Evolutionary conservation across 2,329 filamentous ascomycete genomes (phyloP).

Genomic region (Hyphodiscus sp.): DNA sequence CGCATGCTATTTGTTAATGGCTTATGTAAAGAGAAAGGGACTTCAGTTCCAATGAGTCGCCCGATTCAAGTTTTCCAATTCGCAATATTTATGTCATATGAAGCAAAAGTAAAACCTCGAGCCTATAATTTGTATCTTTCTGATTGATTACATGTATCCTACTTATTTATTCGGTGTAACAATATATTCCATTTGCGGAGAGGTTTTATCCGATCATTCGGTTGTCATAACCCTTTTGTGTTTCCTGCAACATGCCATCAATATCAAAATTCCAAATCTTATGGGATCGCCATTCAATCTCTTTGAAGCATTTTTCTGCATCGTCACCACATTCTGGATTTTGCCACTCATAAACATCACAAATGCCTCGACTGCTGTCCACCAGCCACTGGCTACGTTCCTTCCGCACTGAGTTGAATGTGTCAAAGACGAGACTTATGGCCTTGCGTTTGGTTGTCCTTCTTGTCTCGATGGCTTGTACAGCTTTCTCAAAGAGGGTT

Average conservation of each 20-base stretch:
- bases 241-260: slow-evolving; percentile 6
- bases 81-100: too few relatives aligned
- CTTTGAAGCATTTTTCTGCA: slow-evolving; percentile 22
- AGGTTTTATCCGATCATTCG: too few relatives aligned
- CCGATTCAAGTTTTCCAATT: too few relatives aligned
- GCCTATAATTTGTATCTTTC: too few relatives aligned
- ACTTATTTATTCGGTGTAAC: too few relatives aligned
- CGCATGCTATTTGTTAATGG: too few relatives aligned
- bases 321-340: slow-evolving; percentile 20
- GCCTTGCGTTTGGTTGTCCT: slow-evolving; percentile 7
- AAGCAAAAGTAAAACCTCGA: too few relatives aligned
- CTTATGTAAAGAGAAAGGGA: too few relatives aligned
- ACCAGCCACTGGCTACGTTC: slow-evolving; percentile 34
- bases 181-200: too few relatives aligned
- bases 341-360: slow-evolving; percentile 31
- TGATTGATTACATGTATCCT: too few relatives aligned
- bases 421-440: slow-evolving; percentile 29
- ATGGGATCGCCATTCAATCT: slow-evolving; percentile 11
- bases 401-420: slow-evolving; percentile 33
- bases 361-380: slow-evolving; percentile 29
- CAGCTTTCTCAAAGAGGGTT: neutral
- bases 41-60: too few relatives aligned
- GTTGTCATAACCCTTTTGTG: neutral
- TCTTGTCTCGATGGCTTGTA: neutral
- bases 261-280: slow-evolving; percentile 11